Percentiles rank a stretch among this genome's conserved stretches.
phyloP scores from a whole-genome alignment of 2,329 filamentous ascomycete species.

The Fusarium bactridioides region DNA sequence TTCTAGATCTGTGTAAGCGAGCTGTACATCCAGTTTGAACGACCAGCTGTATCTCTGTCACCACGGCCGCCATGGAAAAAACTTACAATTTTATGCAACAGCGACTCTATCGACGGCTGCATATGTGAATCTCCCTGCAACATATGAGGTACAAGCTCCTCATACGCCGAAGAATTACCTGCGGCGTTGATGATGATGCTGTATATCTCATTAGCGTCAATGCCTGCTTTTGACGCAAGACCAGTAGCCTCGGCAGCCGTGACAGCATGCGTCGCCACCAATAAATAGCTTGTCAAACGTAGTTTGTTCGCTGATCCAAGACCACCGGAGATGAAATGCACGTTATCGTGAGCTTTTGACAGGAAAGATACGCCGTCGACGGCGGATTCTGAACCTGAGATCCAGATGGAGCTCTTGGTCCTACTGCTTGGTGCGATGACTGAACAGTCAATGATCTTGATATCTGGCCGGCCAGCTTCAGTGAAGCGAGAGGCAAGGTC shows the following conservation, averaged over 20 bases:
- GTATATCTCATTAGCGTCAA: not conserved
- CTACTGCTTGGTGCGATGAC: rapidly evolving
- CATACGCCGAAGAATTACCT: not conserved
- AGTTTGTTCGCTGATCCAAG: not conserved
- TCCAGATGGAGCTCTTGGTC: not conserved
- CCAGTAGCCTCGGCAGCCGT: not conserved
- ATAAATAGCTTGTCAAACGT: not conserved
- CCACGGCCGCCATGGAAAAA: rapidly evolving
- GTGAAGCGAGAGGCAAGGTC: not conserved
- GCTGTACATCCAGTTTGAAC: rapidly evolving
- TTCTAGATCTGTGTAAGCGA: not conserved
- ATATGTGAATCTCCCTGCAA: rapidly evolving
- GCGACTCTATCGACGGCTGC: not conserved
- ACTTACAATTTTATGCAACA: not conserved
- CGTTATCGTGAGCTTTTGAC: rapidly evolving
- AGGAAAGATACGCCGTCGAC: not conserved
- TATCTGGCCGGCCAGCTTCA: not conserved
- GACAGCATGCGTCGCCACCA: not conserved
- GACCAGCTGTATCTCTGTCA: rapidly evolving
- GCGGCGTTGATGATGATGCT: not conserved
- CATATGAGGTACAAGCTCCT: not conserved
- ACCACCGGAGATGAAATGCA: not conserved
- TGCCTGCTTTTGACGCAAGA: not conserved
- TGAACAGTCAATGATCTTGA: not conserved
- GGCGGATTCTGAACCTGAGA: not conserved